These are phyloP conservation scores for Eucalyptus caleyi DNA, from an alignment of 345 rosid genomes.

Conservation along the genomic window DNA sequence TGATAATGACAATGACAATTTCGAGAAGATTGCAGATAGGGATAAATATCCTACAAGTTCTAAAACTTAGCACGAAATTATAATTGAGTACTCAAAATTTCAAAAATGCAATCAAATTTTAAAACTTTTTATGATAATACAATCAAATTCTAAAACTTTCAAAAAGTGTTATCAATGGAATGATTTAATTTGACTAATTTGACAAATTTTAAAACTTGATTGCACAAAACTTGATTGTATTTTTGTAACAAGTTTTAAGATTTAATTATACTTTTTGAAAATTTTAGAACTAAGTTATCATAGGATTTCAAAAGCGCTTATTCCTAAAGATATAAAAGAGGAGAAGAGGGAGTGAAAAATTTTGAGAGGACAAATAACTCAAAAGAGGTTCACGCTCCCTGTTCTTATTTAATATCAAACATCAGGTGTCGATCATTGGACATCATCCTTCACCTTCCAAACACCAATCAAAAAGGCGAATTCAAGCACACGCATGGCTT, in stretches of 20 bases:
- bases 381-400: neutral
- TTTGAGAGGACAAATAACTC: neutral
- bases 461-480: neutral
- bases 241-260: no score
- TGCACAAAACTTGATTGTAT: fast-evolving
- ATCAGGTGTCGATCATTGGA: neutral
- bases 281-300: no score
- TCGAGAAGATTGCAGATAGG: fast-evolving
- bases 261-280: no score
- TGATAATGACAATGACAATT: neutral
- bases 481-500: neutral
- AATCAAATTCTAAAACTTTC: fast-evolving
- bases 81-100: no score
- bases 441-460: neutral
- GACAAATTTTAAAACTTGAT: fast-evolving
- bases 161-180: fast-evolving
- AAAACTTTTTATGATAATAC: no score
- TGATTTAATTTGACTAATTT: no score
- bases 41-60: fast-evolving
- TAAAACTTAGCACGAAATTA: fast-evolving
- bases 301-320: no score
- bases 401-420: neutral
- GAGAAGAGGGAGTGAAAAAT: neutral
- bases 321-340: neutral
- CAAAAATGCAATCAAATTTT: fast-evolving